These are phyloP conservation scores for Phaseolus lunatus DNA, from an alignment of 306 rosid species.

Conservation along the genomic window DNA sequence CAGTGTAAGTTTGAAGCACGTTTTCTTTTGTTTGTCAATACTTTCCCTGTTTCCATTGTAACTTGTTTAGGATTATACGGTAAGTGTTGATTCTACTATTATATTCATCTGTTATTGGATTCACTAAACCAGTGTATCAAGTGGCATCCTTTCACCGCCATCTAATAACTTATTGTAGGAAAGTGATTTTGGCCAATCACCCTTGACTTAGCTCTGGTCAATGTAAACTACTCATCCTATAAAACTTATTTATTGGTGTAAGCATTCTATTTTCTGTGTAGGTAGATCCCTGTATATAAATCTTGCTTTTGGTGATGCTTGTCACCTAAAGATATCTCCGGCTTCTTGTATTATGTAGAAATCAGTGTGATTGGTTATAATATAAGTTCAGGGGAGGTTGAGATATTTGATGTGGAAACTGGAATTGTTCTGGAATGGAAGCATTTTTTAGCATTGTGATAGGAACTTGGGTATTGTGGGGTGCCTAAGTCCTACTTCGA, in stretches of 20 bases:
- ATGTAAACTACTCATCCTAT: conserved; percentile 11
- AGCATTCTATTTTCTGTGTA: conserved; percentile 5
- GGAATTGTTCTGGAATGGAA: not conserved
- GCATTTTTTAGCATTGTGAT: not conserved
- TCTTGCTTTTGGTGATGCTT: conserved; percentile 17
- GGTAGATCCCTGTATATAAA: not conserved
- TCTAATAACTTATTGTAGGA: not conserved
- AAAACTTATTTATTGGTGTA: conserved; percentile 5
- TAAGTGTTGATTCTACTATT: conserved; percentile 18
- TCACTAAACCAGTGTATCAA: not conserved
- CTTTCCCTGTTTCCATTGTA: conserved; percentile 13
- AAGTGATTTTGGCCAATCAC: conserved; percentile 10
- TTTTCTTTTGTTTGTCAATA: conserved; percentile 20
- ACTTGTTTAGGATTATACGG: not conserved
- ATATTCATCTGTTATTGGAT: conserved; percentile 11
- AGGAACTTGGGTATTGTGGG: too few relatives aligned
- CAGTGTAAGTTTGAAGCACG: conserved; percentile 72
- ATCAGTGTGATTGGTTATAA: not conserved
- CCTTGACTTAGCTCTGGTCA: conserved; percentile 9
- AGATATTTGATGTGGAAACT: conserved; percentile 27
- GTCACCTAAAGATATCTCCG: conserved; percentile 11
- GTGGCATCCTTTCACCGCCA: conserved; percentile 18
- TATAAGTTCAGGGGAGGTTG: not conserved
- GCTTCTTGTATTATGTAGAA: not conserved
- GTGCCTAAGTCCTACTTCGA: too few relatives aligned